Evolutionary conservation across 371 early-diverging fungal species (phyloP), one percentile per base, ranked within the genome.

Genomic region (Circinella umbellata): DNA sequence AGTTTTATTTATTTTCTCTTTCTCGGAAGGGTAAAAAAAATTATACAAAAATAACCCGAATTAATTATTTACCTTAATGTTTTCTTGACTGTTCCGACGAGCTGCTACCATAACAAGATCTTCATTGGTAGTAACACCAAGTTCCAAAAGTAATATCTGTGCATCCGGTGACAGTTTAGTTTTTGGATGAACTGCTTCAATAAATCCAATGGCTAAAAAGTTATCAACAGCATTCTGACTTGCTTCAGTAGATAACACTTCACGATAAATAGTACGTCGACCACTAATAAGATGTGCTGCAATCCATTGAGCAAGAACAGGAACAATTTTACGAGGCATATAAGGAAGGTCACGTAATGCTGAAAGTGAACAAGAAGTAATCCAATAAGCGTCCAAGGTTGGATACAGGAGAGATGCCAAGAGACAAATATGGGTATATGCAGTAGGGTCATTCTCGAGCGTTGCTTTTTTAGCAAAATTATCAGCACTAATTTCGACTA

Each of bases 211-310:
- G 4, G 78, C 76, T 57, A 85, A 67, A 62, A 85, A 82, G 59
- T 81, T 81, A 61, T 82, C 79, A 7, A 85, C 80, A 0, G 85
- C 85, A 68, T 82, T 82, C 35, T 78, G 80, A 34, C 81, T 82
- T 8, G 80, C 78, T 63, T 82, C 85, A 3, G 80, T 85, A 0
- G 85, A 85, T 4, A 85, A 66, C 1, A 85, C 85, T 66, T 85
- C 85, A 14, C 85, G 81, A 62, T 82, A 85, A 4, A 81, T 72
- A 0, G 83, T 85, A 10, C 85, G 72, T 64, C 85, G 67, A 34
- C 85, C 85, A 20, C 79, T 81, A 57, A 85, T 81, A 49, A 85
- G 60, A 63, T 85, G 85, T 3, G 85, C 81, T 8, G 85, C 85
- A 63, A 85, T 85, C 85, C 85, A 85, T 61, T 85, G 85, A 0